A percentile compares a stretch with the other conserved stretches of the same genome.
Conservation (phyloP, 2,329 filamentous ascomycete species). For the Beauveria scarabaeidicola region DNA sequence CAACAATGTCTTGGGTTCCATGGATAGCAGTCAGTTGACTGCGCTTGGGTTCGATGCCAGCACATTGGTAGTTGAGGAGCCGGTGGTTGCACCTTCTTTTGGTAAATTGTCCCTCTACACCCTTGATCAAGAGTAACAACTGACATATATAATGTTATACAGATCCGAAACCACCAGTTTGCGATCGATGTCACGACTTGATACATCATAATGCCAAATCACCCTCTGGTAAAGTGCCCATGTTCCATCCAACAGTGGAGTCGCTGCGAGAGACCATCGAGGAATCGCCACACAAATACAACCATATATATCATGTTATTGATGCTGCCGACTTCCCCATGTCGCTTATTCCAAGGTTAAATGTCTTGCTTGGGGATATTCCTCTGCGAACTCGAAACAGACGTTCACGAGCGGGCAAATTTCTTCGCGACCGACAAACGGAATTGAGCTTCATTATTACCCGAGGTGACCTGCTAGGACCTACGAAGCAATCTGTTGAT, state of each 20-base stretch:
- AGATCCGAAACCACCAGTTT: conserved; percentile 49
- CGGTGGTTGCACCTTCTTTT: not conserved
- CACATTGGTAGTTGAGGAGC: conserved; percentile 25
- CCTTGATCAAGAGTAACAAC: not conserved
- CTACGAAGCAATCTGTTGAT: conserved; percentile 76
- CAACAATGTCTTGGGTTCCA: conserved; percentile 32
- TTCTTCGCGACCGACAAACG: conserved; percentile 56
- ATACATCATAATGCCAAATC: conserved; percentile 62
- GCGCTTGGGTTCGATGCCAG: conserved; percentile 38
- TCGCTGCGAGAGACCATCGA: conserved; percentile 76
- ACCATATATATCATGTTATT: conserved; percentile 91
- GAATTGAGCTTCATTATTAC: conserved; percentile 90
- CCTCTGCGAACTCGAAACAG: conserved; percentile 73
- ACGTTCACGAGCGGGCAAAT: conserved; percentile 60
- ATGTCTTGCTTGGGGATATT: conserved; percentile 60
- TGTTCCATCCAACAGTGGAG: conserved; percentile 72
- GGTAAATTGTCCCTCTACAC: conserved; percentile 1
- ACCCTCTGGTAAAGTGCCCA: conserved; percentile 40
- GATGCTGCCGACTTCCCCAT: conserved; percentile 96
- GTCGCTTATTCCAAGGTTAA: conserved; percentile 74
- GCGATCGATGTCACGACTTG: conserved; percentile 80
- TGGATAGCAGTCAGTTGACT: conserved; percentile 34
- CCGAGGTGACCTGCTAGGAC: conserved; percentile 74
- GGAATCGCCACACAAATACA: conserved; percentile 81
- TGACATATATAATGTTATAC: conserved; percentile 11